phyloP scores from a whole-genome alignment of 495 filamentous ascomycete genomes.

The Tuber umbilicatum region DNA sequence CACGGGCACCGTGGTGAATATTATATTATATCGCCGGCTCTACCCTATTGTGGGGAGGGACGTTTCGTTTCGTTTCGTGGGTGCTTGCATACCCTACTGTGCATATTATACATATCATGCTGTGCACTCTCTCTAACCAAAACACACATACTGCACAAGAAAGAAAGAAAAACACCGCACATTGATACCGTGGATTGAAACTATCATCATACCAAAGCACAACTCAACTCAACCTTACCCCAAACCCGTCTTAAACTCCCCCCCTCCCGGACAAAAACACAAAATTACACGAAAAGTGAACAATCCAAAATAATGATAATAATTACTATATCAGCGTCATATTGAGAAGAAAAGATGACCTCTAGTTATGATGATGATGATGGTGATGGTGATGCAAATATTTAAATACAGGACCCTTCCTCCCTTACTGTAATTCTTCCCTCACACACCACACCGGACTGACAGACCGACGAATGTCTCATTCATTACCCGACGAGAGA shows the following conservation, averaged over 20 bases:
- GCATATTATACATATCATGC: neutral
- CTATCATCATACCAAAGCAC: neutral
- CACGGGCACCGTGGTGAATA: neutral
- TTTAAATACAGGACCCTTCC: constrained; percentile 2
- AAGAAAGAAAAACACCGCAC: neutral
- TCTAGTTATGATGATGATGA: neutral
- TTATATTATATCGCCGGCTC: too few relatives aligned
- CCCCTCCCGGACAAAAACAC: neutral
- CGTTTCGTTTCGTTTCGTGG: neutral
- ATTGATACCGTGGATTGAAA: neutral
- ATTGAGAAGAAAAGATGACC: neutral
- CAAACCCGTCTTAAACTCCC: neutral
- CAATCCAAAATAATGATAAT: neutral
- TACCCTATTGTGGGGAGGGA: too few relatives aligned
- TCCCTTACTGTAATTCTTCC: neutral
- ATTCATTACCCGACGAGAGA: constrained; percentile 24
- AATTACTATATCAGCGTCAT: neutral
- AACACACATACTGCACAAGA: neutral
- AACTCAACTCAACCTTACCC: neutral
- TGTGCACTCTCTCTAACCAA: neutral
- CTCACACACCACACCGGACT: neutral
- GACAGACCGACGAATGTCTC: constrained; percentile 2
- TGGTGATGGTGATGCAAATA: neutral
- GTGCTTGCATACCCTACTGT: neutral
- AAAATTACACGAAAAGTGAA: neutral